Evolutionary conservation across 2,329 filamentous ascomycete genomes (phyloP).

Genomic region (Penicillium hordei): DNA sequence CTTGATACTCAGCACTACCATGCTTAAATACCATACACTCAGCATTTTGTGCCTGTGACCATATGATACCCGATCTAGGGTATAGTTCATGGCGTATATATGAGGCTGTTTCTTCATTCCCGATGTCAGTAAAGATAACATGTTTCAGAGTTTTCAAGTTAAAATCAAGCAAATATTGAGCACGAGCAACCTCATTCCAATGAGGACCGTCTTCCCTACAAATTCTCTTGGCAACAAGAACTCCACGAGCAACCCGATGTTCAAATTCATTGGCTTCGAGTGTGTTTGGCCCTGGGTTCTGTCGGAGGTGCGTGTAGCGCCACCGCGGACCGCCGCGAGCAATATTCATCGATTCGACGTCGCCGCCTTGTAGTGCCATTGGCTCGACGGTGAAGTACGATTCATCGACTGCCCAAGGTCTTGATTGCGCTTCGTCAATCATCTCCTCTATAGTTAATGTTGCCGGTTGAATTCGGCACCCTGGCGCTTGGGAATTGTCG

Average conservation of each 20-base stretch:
- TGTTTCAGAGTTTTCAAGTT: background rate
- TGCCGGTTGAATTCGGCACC: background rate
- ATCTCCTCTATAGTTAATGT: background rate
- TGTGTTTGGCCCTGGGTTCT: background rate
- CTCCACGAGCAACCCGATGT: background rate
- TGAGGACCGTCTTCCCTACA: background rate
- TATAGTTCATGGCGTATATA: background rate
- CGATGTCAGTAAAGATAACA: background rate
- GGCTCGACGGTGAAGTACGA: background rate
- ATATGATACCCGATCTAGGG: background rate
- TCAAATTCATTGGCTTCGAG: background rate
- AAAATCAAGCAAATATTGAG: background rate
- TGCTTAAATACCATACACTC: background rate
- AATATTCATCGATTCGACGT: background rate
- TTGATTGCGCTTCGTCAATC: background rate
- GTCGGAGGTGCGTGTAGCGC: background rate
- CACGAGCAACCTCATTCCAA: constrained; percentile 2
- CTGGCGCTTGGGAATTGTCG: background rate
- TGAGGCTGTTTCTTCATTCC: background rate
- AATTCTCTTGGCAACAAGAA: background rate
- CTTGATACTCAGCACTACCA: background rate
- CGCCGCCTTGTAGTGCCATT: background rate
- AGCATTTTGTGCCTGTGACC: background rate
- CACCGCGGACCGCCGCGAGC: background rate
- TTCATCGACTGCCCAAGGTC: background rate